Conservation (phyloP, 208 protist species). For the Lotmaria passim region DNA sequence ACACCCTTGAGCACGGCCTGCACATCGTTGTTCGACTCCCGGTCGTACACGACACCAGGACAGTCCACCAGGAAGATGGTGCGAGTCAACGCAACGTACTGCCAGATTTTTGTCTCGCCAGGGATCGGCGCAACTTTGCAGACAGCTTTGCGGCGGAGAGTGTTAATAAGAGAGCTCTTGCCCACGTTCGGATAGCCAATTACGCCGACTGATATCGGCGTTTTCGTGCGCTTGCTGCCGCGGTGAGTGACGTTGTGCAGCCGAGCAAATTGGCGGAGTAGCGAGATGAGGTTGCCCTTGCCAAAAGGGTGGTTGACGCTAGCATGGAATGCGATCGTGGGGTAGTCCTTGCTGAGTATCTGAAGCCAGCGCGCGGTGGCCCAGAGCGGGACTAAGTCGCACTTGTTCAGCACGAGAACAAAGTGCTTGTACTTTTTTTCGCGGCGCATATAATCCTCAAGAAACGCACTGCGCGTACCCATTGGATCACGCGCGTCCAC, state of each 20-base stretch:
- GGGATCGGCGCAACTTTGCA: constrained; percentile 99
- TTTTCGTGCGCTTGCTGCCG: constrained; percentile 87
- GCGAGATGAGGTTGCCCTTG: constrained; percentile 98
- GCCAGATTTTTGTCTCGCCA: constrained; percentile 99
- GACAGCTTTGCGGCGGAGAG: constrained; percentile 96
- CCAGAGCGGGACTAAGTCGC: constrained; percentile 99
- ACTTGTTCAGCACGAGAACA: constrained; percentile 99
- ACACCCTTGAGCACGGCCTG: constrained; percentile 99
- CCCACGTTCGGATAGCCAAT: constrained; percentile 99
- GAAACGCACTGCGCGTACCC: constrained; percentile 96
- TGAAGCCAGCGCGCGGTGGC: constrained; percentile 97
- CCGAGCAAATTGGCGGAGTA: constrained; percentile 97
- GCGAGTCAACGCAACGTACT: constrained; percentile 99
- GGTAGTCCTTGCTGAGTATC: constrained; percentile 97
- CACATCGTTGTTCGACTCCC: constrained; percentile 94
- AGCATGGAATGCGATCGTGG: constrained; percentile 99
- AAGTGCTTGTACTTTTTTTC: constrained; percentile 99
- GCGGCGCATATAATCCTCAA: constrained; percentile 94
- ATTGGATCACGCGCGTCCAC: constrained; percentile 99
- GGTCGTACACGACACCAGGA: constrained; percentile 98
- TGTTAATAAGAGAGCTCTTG: constrained; percentile 99
- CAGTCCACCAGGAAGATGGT: constrained; percentile 99
- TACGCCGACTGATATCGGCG: constrained; percentile 88
- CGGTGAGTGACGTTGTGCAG: constrained; percentile 91
- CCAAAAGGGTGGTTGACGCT: constrained; percentile 99